A percentile compares a stretch with the other conserved stretches of the same genome.
These are phyloP conservation scores for Amanita phalloides DNA, from an alignment of 768 basidiomycete species.

Conservation along the genomic window DNA sequence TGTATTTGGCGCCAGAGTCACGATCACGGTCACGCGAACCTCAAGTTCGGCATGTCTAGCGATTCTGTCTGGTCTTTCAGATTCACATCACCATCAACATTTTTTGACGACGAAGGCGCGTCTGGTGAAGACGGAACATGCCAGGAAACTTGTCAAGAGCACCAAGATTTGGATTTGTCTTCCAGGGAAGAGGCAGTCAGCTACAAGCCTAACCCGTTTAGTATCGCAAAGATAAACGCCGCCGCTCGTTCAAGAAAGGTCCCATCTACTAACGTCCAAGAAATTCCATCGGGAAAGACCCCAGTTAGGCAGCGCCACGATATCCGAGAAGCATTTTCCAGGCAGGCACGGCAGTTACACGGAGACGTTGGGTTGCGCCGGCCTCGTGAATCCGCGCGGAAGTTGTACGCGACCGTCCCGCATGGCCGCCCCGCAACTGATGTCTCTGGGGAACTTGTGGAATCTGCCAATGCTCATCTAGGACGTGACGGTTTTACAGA, in stretches of 20 bases:
- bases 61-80: constrained; percentile 4
- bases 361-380: not conserved
- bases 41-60: not conserved
- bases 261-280: not conserved
- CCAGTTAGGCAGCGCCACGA: not conserved
- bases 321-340: not conserved
- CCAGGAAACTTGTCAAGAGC: not conserved
- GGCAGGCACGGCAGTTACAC: not conserved
- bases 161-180: constrained; percentile 45
- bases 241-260: constrained; percentile 27
- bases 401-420: not conserved
- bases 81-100: not conserved
- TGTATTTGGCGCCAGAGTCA: no score
- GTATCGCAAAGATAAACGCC: constrained; percentile 73
- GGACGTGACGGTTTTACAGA: not conserved
- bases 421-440: not conserved
- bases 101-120: not conserved
- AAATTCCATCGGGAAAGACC: not conserved
- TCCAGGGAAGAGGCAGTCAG: constrained; percentile 46
- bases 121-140: not conserved
- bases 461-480: not conserved
- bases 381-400: not conserved
- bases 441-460: not conserved
- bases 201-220: constrained; percentile 73
- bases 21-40: no score